A percentile compares a stretch with the other conserved stretches of the same genome.
Evolutionary conservation across 2,329 filamentous ascomycete species (phyloP).

Genomic region (Colletotrichum sp.): DNA sequence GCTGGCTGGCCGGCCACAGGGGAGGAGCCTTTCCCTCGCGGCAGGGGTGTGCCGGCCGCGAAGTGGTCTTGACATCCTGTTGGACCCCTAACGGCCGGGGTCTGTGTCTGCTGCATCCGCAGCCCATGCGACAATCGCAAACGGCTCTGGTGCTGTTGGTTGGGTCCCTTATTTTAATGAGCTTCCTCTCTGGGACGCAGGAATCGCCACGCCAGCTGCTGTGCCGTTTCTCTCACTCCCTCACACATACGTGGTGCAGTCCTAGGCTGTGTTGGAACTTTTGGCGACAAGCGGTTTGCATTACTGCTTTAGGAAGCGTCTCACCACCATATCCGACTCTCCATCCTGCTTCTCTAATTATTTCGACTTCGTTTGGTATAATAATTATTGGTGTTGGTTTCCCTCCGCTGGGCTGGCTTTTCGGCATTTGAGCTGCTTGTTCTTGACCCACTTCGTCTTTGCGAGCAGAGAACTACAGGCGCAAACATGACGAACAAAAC

Average conservation of each 20-base stretch:
- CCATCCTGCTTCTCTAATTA: background rate
- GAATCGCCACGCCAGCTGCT: background rate
- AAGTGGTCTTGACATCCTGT: background rate
- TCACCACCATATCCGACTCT: background rate
- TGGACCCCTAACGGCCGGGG: background rate
- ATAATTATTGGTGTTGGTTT: background rate
- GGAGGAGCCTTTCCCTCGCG: background rate
- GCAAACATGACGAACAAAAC: background rate
- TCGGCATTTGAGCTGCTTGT: background rate
- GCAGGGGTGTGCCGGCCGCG: background rate
- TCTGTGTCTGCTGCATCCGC: background rate
- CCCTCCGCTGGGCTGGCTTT: background rate
- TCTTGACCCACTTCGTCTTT: background rate
- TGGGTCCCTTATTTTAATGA: background rate
- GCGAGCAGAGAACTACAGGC: background rate
- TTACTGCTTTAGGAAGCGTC: background rate
- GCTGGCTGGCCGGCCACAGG: background rate
- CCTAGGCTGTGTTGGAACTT: background rate
- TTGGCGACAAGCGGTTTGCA: background rate
- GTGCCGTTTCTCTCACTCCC: background rate
- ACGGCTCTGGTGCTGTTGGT: background rate
- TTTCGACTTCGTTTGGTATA: background rate
- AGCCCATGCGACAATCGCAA: background rate
- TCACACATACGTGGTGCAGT: background rate
- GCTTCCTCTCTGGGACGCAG: conserved; percentile 1